phyloP scores from a whole-genome alignment of 2,329 filamentous ascomycete species.

The Geosmithia putterillii region DNA sequence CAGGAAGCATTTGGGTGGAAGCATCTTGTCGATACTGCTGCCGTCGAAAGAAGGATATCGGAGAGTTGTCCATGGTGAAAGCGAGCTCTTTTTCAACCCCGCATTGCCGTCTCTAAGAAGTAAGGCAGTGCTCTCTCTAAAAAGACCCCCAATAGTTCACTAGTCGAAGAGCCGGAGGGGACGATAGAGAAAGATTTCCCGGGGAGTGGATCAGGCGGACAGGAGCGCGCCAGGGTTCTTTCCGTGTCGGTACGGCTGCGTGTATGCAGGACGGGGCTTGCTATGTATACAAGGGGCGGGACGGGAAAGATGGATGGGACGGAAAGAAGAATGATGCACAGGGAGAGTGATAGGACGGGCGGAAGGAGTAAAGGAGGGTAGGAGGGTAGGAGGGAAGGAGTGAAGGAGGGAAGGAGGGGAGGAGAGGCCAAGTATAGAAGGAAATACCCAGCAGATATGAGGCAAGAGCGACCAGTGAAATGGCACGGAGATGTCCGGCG shows the following conservation, averaged over 20 bases:
- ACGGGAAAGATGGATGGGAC: too few species aligned
- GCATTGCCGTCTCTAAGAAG: not conserved
- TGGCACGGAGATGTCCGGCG: too few species aligned
- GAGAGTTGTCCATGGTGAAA: not conserved
- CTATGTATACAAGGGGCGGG: too few species aligned
- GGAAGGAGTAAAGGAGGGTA: too few species aligned
- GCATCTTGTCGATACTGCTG: not conserved
- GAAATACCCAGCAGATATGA: too few species aligned
- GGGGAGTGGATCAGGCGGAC: not conserved
- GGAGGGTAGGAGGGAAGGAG: too few species aligned
- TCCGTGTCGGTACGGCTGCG: not conserved
- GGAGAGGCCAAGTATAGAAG: too few species aligned
- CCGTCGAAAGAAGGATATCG: not conserved
- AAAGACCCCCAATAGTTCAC: too few species aligned
- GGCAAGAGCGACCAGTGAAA: too few species aligned
- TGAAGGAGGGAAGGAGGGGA: too few species aligned
- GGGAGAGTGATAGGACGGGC: too few species aligned
- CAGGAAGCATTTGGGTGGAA: not conserved
- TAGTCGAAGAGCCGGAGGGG: not conserved
- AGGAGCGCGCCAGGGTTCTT: not conserved
- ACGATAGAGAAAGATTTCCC: not conserved
- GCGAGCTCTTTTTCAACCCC: not conserved
- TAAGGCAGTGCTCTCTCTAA: not conserved
- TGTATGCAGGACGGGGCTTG: not conserved
- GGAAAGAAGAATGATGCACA: too few species aligned